Base-by-base conservation (phyloP, 1,139 yeast genomes). In the Hyphopichia fennica region DNA sequence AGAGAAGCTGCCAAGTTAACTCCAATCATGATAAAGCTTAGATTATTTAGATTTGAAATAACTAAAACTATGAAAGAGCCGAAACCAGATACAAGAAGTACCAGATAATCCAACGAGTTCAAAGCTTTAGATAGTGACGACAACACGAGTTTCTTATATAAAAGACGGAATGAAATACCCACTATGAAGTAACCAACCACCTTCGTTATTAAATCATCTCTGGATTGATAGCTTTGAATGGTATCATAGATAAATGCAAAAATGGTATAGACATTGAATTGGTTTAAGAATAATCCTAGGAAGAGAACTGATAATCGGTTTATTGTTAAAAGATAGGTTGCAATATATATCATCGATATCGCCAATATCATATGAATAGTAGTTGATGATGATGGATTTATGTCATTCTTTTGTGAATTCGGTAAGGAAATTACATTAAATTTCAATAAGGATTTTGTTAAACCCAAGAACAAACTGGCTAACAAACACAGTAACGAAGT, bases 231-330 rank as follows among this genome's bases (percentile, higher is more conserved):
- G 37, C 47, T 48, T 16, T 47, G 44, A 37, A 51, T 51, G 11
- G 54, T 34, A 40, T 66, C 69, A 23, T 51, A 45, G 10, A 57
- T 29, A 32, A 64, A 54, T 28, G 62, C 53, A 25, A 57, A 35
- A 15, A 58, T 46, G 1, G 69, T 60, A 47, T 63, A 65, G 11
- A 57, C 44, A 38, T 60, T 65, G 49, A 57, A 54, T 14, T 52
- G 59, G 44, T 63, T 58, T 43, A 63, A 45, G 41, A 58, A 62
- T 16, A 65, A 53, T 5, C 68, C 68, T 28, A 67, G 47, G 25
- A 48, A 51, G 11, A 66, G 41, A 39, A 58, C 58, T 2, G 61
- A 46, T 2, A 61, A 41, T 25, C 70, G 46, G 34, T 50, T 51
- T 7, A 58, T 45, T 1, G 65, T 54, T 29, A 64, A 50, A 14